Base-by-base conservation (phyloP, 78 protist genomes). In the Andalucia godoyi region DNA sequence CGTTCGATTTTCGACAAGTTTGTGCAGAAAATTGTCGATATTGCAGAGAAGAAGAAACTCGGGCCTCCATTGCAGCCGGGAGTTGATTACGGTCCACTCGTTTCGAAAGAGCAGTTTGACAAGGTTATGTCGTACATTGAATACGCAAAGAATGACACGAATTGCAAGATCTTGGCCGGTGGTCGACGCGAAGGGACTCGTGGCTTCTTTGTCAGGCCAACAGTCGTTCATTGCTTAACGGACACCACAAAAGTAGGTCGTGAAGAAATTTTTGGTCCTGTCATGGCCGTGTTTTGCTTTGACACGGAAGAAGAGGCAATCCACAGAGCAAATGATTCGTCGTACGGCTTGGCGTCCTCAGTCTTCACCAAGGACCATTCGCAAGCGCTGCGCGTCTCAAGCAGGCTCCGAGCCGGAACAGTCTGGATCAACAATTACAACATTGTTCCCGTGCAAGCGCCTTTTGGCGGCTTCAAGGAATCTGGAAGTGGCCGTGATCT, bases 251-350 rank as follows among this genome's bases (percentile, higher is more conserved):
- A 33, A 18, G 60, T 74, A 37, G 82, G 57, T 25, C 73, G 10
- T 4, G 87, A 85, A 65, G 88, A 86, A 65, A 79, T 83, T 61
- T 86, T 86, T 55, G 91, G 91, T 23, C 91, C 91, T 13, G 84
- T 85, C 10, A 5, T 80, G 60, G 0, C 59, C n/a, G 33, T 66
- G 49, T 3, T 54, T 34, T 51, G 7, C 9, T 85, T 58, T 73
- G 10, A 23, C 30, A 30, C 21, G 42, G 50, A 55, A 4, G 74
- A 52, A 13, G 83, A 84, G 34, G 86, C 72, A 0, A 10, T 75
- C 42, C 25, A 41, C 36, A 27, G 82, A 30, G 85, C 87, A 52
- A 85, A 85, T 59, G 34, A 71, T 37, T 34, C 81, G 27, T 9
- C 9, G 15, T 85, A 72, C 64, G 91, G 91, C 39, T 66, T 85